phyloP scores from a whole-genome alignment of 208 protist species.

The Crithidia thermophila region DNA sequence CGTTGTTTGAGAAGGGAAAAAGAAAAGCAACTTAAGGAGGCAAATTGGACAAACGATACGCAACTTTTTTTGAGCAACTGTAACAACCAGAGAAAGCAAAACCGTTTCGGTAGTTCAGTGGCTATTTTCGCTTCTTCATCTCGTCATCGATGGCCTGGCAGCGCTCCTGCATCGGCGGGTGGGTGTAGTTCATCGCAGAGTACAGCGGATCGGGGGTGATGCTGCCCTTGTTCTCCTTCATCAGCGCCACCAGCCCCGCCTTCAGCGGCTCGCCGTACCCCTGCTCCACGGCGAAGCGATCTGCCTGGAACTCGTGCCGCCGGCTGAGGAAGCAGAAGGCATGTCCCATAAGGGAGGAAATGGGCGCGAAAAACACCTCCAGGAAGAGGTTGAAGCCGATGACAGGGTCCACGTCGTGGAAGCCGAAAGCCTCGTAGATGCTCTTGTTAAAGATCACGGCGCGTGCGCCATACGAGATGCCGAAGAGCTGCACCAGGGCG shows the following conservation, averaged over 20 bases:
- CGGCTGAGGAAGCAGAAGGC: conserved; percentile 37
- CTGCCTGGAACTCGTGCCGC: conserved; percentile 75
- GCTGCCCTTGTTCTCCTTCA: conserved; percentile 66
- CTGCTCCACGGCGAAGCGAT: conserved; percentile 56
- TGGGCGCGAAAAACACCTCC: conserved; percentile 44
- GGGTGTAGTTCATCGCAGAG: conserved; percentile 66
- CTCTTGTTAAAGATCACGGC: conserved; percentile 62
- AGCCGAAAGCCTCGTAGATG: conserved; percentile 77
- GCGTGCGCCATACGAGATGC: conserved; percentile 62
- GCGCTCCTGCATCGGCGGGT: conserved; percentile 80
- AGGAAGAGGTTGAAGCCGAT: conserved; percentile 68
- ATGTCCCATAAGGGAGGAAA: conserved; percentile 49
- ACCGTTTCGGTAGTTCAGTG: not conserved
- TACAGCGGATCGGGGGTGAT: conserved; percentile 75
- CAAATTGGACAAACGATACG: no score
- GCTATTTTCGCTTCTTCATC: conserved; percentile 43
- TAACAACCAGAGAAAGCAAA: no score
- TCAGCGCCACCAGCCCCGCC: conserved; percentile 49
- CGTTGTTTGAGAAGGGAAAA: no score
- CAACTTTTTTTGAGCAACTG: no score
- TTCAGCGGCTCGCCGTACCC: conserved; percentile 51
- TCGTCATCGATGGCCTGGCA: conserved; percentile 62
- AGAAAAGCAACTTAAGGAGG: no score
- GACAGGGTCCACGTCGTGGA: conserved; percentile 50
- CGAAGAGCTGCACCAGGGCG: conserved; percentile 44